Evolutionary conservation across 352 stramenopile species (phyloP).

Genomic region (Pythium folliculosum): DNA sequence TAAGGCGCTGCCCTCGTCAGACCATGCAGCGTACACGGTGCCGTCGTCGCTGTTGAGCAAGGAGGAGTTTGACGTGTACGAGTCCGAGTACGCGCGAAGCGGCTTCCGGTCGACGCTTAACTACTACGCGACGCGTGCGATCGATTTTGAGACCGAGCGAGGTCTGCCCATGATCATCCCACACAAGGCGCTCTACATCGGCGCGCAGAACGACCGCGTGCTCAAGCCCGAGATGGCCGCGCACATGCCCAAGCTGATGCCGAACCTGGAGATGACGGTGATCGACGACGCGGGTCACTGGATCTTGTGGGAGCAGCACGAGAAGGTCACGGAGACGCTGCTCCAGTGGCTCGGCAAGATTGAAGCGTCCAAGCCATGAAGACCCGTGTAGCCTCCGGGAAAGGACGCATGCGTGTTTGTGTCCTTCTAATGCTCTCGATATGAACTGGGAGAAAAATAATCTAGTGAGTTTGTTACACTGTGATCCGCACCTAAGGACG

Average conservation of each 20-base stretch:
- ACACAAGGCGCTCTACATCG: slow-evolving; percentile 65
- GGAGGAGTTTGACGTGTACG: slow-evolving; percentile 62
- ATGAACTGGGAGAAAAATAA: no score
- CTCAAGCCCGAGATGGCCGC: slow-evolving; percentile 56
- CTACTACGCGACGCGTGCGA: slow-evolving; percentile 59
- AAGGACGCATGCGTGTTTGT: no score
- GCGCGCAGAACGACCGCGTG: slow-evolving; percentile 50
- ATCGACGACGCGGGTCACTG: slow-evolving; percentile 59
- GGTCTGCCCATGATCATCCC: slow-evolving; percentile 33
- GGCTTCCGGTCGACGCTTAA: slow-evolving; percentile 62
- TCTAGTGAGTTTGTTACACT: no score
- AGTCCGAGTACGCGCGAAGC: slow-evolving; percentile 47
- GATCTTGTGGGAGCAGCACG: slow-evolving; percentile 59
- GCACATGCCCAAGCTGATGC: slow-evolving; percentile 57
- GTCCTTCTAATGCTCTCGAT: no score
- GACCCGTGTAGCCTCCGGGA: no score
- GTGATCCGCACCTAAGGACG: no score
- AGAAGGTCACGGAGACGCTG: slow-evolving; percentile 43
- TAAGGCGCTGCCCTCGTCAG: slow-evolving; percentile 20
- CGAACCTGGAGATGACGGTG: slow-evolving; percentile 51
- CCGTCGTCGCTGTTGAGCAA: slow-evolving; percentile 52
- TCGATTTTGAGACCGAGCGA: slow-evolving; percentile 60
- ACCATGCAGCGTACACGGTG: slow-evolving; percentile 31
- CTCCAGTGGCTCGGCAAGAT: slow-evolving; percentile 47
- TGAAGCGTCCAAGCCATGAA: not conserved